Percentiles rank a stretch among this genome's conserved stretches.
Conservation (phyloP, 1,139 yeast genomes). For the Yamadazyma blattariae region DNA sequence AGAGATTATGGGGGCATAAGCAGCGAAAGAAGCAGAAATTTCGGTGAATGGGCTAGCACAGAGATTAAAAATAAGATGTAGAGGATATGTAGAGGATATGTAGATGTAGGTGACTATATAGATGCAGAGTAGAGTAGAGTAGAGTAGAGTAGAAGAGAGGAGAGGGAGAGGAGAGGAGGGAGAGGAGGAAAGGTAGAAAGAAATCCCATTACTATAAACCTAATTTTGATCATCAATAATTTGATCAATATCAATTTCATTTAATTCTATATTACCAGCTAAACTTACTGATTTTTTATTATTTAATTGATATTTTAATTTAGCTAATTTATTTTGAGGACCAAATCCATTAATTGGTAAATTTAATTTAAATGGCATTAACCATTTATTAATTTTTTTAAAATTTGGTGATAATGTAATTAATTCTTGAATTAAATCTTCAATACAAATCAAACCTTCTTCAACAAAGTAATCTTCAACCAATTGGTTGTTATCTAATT, state of each 20-base stretch:
- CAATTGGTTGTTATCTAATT: constrained; percentile 67
- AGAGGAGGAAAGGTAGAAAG: background rate
- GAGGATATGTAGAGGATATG: no score
- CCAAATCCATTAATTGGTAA: constrained; percentile 76
- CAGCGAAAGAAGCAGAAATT: no score
- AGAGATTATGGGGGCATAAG: no score
- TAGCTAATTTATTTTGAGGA: constrained; percentile 54
- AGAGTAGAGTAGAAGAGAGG: no score
- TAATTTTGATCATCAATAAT: constrained; percentile 63
- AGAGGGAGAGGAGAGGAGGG: background rate
- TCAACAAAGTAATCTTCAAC: constrained; percentile 71
- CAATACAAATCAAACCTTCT: constrained; percentile 73
- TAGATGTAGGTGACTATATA: no score
- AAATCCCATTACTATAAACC: background rate
- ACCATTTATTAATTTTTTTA: constrained; percentile 56
- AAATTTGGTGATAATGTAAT: constrained; percentile 61
- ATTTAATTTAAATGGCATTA: constrained; percentile 66
- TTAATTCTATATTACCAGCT: constrained; percentile 61
- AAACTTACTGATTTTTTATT: constrained; percentile 50
- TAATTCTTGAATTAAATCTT: constrained; percentile 73
- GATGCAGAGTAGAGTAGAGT: no score
- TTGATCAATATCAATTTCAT: constrained; percentile 68
- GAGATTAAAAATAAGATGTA: no score
- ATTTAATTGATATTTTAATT: constrained; percentile 42
- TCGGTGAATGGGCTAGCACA: no score